Evolutionary conservation across 805 yeast genomes (phyloP), one percentile per base, ranked within the genome.

Genomic region (Yarrowia deformans): DNA sequence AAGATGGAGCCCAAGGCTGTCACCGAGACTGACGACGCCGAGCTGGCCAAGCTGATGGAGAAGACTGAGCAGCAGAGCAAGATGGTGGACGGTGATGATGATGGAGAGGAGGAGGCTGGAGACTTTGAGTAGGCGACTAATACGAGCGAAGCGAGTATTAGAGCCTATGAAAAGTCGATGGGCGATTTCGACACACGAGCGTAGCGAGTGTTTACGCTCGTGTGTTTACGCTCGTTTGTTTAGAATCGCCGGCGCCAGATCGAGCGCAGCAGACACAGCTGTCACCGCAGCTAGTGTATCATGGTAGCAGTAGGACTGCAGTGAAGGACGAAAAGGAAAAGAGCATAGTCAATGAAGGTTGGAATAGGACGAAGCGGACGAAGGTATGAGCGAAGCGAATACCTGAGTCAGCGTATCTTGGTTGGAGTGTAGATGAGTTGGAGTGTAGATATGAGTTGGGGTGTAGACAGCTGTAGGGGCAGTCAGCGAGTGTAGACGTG

Each of bases 1-100:
- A 93, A 96, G 68, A 94, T 94, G 98, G 94, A 97, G 75, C 98
- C 99, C 77, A 94, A 93, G 87, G 98, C 98, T 52, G 98, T 95
- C 73, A 93, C 98, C 69, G 98, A 97, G 71, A 91, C 95, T 71
- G 99, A 95, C 79, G 99, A 95, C 80, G 98, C 97, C 71, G 98
- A 93, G 82, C 87, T 95, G 77, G 97, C 93, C 81, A 97, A 97
- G 71, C 86, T 95, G 73, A 88, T 95, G 87, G 98, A 94, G 82
- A 87, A 91, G 78, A 91, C 92, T 78, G 98, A 92, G 83, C 84
- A 89, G 77, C 97, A 91, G 79, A 93, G 90, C 77, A 87, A 88
- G 78, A 88, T 89, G 75, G 93, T 90, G 70, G 89, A 92, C 61
- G 93, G 90, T 73, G 95, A 88, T 70, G 85, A 84, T 69, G 85